Conservation (phyloP, 1,284 basidiomycete species). For the Leccinum brunneo-olivaceum region DNA sequence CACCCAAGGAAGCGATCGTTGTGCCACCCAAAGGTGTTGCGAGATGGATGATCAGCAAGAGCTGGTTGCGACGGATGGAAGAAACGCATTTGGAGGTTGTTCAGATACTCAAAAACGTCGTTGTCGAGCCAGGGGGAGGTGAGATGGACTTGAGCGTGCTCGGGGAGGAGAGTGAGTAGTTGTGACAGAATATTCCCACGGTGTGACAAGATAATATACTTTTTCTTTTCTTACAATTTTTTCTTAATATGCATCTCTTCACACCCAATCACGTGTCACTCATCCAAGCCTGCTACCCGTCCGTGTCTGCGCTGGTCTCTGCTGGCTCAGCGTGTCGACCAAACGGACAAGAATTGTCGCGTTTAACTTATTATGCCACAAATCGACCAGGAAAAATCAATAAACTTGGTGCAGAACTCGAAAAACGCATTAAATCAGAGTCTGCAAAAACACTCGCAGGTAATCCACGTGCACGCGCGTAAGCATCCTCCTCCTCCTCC, state of each 20-base stretch:
- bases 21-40: constrained; percentile 58
- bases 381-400: constrained; percentile 86
- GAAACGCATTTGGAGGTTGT: constrained; percentile 41
- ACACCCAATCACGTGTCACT: constrained; percentile 83
- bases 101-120: constrained; percentile 35
- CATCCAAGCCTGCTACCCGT: constrained; percentile 87
- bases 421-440: constrained; percentile 70
- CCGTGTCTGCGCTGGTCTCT: constrained; percentile 69
- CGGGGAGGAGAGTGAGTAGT: constrained; percentile 54
- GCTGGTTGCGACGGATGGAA: constrained; percentile 45
- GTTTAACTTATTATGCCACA: constrained; percentile 87
- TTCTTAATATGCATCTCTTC: constrained; percentile 45
- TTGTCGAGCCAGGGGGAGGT: constrained; percentile 42
- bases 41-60: constrained; percentile 69
- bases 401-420: constrained; percentile 80
- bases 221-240: too few species aligned
- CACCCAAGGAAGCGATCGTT: constrained; percentile 47
- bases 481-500: constrained; percentile 30
- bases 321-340: constrained; percentile 79
- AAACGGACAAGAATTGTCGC: constrained; percentile 85
- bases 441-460: constrained; percentile 61
- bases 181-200: constrained; percentile 19
- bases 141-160: constrained; percentile 37
- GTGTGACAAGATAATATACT: too few species aligned
- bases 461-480: constrained; percentile 78